Conservation (phyloP, 768 basidiomycete genomes). For the Hypsizygus marmoreus region DNA sequence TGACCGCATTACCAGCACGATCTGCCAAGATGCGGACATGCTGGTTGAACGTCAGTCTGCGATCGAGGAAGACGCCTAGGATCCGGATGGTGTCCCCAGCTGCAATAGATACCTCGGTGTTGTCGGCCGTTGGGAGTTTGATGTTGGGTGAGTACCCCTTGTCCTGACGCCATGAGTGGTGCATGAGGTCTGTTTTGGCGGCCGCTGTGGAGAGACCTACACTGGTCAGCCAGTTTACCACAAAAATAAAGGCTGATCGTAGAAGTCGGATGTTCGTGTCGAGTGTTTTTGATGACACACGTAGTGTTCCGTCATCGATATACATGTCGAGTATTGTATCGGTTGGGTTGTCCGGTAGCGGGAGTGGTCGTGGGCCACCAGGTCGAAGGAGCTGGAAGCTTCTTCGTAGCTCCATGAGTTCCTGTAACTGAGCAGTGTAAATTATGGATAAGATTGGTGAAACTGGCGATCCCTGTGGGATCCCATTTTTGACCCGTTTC, state of each 20-base stretch:
- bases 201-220: neutral
- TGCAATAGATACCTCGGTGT: neutral
- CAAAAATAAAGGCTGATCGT: too few species aligned
- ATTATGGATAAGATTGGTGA: constrained; percentile 29
- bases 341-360: neutral
- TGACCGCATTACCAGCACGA: constrained; percentile 25
- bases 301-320: neutral
- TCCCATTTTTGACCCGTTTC: constrained; percentile 28
- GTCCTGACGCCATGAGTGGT: neutral
- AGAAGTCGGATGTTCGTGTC: neutral
- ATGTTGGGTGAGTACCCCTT: neutral
- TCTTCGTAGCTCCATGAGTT: constrained; percentile 13
- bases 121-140: neutral
- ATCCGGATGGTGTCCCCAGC: constrained; percentile 21
- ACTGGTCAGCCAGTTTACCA: too few species aligned
- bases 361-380: neutral
- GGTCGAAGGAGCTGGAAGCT: constrained; percentile 8
- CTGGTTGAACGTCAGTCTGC: constrained; percentile 30
- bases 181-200: neutral
- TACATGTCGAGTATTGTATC: neutral
- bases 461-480: constrained; percentile 33
- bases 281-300: neutral
- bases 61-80: constrained; percentile 36
- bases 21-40: constrained; percentile 28
- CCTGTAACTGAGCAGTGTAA: constrained; percentile 24